Conservation (phyloP, 2,329 filamentous ascomycete species). For the Pestalotiopsis sp. region DNA sequence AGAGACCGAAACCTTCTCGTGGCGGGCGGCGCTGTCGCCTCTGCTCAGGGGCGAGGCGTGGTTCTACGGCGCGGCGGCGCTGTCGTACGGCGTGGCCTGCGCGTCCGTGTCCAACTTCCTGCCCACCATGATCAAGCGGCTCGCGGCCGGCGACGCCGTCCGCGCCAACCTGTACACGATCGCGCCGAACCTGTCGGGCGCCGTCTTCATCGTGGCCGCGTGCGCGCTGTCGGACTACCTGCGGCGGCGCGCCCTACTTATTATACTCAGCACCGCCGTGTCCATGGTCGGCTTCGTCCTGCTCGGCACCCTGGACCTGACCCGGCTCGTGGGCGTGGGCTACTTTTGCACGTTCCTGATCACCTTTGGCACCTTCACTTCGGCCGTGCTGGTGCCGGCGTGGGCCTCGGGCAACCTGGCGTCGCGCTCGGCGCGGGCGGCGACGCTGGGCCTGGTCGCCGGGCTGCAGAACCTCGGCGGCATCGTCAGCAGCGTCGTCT, state of each 20-base stretch:
- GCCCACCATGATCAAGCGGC: conserved; percentile 36
- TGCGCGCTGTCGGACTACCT: conserved; percentile 19
- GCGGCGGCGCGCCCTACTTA: conserved; percentile 21
- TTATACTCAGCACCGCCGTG: conserved; percentile 18
- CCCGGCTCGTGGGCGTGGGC: conserved; percentile 20
- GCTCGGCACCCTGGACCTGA: conserved; percentile 22
- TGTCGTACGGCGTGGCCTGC: conserved; percentile 20
- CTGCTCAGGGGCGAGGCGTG: conserved; percentile 16
- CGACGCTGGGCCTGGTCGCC: conserved; percentile 17
- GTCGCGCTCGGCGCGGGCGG: conserved; percentile 18
- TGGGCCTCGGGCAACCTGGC: conserved; percentile 19
- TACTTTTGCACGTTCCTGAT: conserved; percentile 28
- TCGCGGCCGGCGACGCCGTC: conserved; percentile 32
- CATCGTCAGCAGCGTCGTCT: conserved; percentile 20
- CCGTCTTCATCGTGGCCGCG: conserved; percentile 14
- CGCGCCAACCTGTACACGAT: conserved; percentile 29
- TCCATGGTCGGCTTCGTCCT: conserved; percentile 24
- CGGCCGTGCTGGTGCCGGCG: conserved; percentile 21
- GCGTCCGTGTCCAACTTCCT: conserved; percentile 18
- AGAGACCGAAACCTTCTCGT: conserved; percentile 14
- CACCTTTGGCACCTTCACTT: conserved; percentile 24
- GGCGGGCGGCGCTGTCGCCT: conserved; percentile 12
- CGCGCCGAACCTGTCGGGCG: conserved; percentile 25
- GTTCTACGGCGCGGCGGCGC: conserved; percentile 18
- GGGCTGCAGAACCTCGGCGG: conserved; percentile 20